Evolutionary conservation across 345 rosid genomes (phyloP).

Genomic region (Eucalyptus curtisii): DNA sequence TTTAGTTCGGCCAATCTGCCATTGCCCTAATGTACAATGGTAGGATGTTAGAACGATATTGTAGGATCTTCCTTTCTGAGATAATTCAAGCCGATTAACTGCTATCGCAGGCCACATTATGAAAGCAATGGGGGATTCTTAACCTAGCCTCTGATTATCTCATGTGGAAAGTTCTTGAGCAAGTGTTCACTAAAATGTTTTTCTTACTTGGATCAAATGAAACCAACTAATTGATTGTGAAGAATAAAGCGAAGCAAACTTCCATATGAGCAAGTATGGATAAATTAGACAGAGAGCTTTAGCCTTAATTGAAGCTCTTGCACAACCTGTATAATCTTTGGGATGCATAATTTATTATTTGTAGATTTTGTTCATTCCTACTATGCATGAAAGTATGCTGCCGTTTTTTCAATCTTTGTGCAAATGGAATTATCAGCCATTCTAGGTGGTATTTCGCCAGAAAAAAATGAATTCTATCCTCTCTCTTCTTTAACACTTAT

Average conservation of each 20-base stretch:
- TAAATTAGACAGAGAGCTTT: background rate
- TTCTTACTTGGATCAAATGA: background rate
- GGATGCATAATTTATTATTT: background rate
- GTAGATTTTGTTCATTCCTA: background rate
- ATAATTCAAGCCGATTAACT: background rate
- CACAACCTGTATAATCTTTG: background rate
- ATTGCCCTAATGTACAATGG: background rate
- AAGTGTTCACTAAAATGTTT: background rate
- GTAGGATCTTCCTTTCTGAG: background rate
- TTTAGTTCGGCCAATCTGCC: background rate
- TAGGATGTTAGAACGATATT: background rate
- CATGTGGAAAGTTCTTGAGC: background rate
- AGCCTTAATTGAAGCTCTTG: background rate
- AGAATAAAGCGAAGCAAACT: background rate
- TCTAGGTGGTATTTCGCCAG: background rate
- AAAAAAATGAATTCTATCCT: background rate
- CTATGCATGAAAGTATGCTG: background rate
- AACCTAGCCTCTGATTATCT: background rate
- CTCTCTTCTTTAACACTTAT: background rate
- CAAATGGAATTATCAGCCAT: background rate
- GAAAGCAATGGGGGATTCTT: background rate
- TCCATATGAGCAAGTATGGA: background rate
- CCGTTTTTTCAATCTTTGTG: background rate
- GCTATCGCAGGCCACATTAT: background rate
- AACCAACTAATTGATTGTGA: background rate